A percentile compares a stretch with the other conserved stretches of the same genome.
These are phyloP conservation scores for Piromyces finnis DNA, from an alignment of 192 early-diverging fungal species.

Conservation along the genomic window DNA sequence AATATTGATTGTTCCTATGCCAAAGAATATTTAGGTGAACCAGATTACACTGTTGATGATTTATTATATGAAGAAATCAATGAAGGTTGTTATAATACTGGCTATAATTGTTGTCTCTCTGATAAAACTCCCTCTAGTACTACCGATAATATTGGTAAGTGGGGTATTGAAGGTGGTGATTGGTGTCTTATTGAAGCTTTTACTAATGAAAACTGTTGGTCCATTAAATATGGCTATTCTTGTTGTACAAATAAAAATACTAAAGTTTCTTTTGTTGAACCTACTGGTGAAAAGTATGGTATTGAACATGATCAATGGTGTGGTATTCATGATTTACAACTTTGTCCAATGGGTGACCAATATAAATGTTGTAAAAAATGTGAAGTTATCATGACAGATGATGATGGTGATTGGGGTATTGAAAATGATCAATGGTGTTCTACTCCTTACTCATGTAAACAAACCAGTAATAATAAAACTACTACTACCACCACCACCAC, in stretches of 20 bases:
- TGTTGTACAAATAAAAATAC: not conserved
- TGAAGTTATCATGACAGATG: not conserved
- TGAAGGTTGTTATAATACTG: not conserved
- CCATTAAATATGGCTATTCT: not conserved
- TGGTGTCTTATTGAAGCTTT: not conserved
- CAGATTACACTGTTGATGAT: not conserved
- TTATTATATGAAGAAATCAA: not conserved
- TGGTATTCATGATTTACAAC: not conserved
- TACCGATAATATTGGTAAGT: not conserved
- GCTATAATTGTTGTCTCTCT: not conserved
- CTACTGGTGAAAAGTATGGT: not conserved
- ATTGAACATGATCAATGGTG: not conserved
- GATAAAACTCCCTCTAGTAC: not conserved
- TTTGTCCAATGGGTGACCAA: not conserved
- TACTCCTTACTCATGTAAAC: not conserved
- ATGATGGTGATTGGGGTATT: not conserved
- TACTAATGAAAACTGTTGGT: not conserved
- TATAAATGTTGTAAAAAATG: not conserved
- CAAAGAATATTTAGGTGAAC: not conserved
- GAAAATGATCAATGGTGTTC: not conserved
- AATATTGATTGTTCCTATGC: not conserved
- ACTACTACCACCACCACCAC: not conserved
- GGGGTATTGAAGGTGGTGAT: not conserved
- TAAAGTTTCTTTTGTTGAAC: not conserved
- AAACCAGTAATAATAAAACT: too few species aligned